Percentiles rank a stretch among this genome's conserved stretches.
Evolutionary conservation across 2,329 filamentous ascomycete species (phyloP).

Genomic region (Leptoxyphium fumago): DNA sequence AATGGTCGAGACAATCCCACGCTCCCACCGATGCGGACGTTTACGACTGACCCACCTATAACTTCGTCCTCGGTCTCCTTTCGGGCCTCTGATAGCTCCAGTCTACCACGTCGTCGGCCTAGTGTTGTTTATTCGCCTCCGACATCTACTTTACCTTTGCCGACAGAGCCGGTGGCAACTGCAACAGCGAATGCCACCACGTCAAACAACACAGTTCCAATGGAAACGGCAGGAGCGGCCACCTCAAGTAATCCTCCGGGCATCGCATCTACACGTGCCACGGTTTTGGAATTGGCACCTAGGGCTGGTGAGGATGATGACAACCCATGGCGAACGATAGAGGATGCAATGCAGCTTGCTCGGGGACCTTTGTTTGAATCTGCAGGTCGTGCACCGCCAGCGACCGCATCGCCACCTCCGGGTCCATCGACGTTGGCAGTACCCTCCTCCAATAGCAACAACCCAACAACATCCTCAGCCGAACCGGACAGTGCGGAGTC

Average conservation of each 20-base stretch:
- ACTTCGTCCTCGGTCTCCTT: constrained; percentile 3
- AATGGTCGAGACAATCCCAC: constrained; percentile 3
- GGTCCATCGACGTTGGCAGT: constrained; percentile 1
- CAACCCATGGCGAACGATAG: constrained; percentile 33
- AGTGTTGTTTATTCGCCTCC: constrained; percentile 24
- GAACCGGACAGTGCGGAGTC: constrained; percentile 4
- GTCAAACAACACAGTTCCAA: background rate
- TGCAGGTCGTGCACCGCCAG: constrained; percentile 10
- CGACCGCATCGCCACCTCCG: background rate
- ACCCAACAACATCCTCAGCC: background rate
- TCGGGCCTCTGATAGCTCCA: constrained; percentile 9
- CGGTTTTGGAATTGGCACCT: constrained; percentile 3
- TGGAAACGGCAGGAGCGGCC: background rate
- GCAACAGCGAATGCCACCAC: constrained; percentile 1
- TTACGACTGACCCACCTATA: constrained; percentile 2
- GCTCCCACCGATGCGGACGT: constrained; percentile 14
- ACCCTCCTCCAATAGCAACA: constrained; percentile 1
- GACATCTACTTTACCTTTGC: constrained; percentile 2
- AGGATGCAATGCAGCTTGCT: constrained; percentile 28
- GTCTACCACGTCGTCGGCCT: constrained; percentile 24
- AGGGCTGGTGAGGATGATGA: constrained; percentile 14
- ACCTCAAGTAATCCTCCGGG: background rate
- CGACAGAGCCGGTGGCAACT: background rate
- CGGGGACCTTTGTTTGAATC: constrained; percentile 22
- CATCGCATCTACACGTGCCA: constrained; percentile 15